A percentile compares a stretch with the other conserved stretches of the same genome.
Evolutionary conservation across 139 green algal species (phyloP).

Genomic region (Haematococcus lacustris): DNA sequence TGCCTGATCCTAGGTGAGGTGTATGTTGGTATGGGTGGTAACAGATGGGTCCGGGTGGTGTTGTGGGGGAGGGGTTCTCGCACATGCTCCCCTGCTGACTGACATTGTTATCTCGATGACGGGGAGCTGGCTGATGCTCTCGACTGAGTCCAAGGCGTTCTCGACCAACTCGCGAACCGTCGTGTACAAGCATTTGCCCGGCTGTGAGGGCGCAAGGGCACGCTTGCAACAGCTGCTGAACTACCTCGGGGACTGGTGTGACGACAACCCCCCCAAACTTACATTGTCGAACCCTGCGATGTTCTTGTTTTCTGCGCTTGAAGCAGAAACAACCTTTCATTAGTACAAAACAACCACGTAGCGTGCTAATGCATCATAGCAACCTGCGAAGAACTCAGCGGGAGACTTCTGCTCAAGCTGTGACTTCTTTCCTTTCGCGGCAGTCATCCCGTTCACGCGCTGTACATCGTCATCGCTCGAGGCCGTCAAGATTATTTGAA

Average conservation of each 20-base stretch:
- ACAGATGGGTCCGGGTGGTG: background rate
- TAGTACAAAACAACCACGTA: background rate
- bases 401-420: conserved; percentile 76
- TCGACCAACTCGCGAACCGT: conserved; percentile 93
- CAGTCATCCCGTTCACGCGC: no score
- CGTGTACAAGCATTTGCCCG: conserved; percentile 94
- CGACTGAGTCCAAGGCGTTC: conserved; percentile 87
- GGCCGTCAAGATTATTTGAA: no score
- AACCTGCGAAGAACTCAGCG: conserved; percentile 89
- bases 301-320: conserved; percentile 87
- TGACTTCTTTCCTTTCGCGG: background rate
- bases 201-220: conserved; percentile 44
- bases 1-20: background rate
- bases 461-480: no score
- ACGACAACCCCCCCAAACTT: conserved; percentile 5
- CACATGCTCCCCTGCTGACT: conserved; percentile 1
- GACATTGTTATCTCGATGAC: conserved; percentile 75
- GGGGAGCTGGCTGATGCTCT: conserved; percentile 71
- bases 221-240: background rate
- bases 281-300: conserved; percentile 98
- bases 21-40: background rate
- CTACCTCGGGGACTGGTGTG: background rate
- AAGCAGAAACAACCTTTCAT: background rate
- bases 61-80: background rate
- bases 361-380: no score